phyloP scores from a whole-genome alignment of 352 stramenopile species.

The Globisporangium middletonii region DNA sequence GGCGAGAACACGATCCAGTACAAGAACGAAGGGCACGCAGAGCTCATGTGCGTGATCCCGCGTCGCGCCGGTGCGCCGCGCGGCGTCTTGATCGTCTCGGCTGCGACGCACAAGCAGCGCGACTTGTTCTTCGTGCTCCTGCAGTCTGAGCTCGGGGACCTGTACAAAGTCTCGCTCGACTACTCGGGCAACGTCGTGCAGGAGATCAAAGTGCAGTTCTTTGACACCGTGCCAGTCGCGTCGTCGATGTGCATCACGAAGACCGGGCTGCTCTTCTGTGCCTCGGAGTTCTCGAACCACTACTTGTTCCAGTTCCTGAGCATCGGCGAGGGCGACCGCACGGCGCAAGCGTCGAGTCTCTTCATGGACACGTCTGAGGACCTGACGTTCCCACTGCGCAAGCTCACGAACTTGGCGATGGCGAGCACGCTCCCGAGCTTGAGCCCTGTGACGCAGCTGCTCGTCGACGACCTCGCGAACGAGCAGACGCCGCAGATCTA shows the following conservation, averaged over 20 bases:
- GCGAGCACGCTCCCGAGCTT: slow-evolving; percentile 83
- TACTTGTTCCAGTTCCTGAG: slow-evolving; percentile 97
- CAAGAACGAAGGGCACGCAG: slow-evolving; percentile 91
- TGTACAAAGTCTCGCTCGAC: slow-evolving; percentile 97
- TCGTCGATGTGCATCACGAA: slow-evolving; percentile 97
- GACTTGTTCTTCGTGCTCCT: slow-evolving; percentile 97
- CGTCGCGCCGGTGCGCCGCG: slow-evolving; percentile 70
- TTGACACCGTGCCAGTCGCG: slow-evolving; percentile 95
- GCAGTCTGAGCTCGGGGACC: slow-evolving; percentile 97
- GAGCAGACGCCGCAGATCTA: slow-evolving; percentile 98
- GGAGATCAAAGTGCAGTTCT: slow-evolving; percentile 90
- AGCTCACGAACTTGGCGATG: slow-evolving; percentile 87
- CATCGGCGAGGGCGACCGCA: slow-evolving; percentile 91
- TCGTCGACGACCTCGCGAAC: slow-evolving; percentile 93
- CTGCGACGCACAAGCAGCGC: slow-evolving; percentile 92
- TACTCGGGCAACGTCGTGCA: slow-evolving; percentile 78
- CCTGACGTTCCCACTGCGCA: slow-evolving; percentile 69
- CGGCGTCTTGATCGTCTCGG: slow-evolving; percentile 90
- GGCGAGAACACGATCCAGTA: slow-evolving; percentile 97
- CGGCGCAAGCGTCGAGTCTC: slow-evolving; percentile 62
- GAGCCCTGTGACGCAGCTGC: slow-evolving; percentile 92
- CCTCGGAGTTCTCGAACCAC: slow-evolving; percentile 97
- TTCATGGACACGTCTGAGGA: slow-evolving; percentile 59
- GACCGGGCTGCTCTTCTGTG: slow-evolving; percentile 94
- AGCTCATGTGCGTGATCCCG: slow-evolving; percentile 71